Evolutionary conservation across 352 stramenopile species (phyloP).

Genomic region (Phytophthora chlamydospora): DNA sequence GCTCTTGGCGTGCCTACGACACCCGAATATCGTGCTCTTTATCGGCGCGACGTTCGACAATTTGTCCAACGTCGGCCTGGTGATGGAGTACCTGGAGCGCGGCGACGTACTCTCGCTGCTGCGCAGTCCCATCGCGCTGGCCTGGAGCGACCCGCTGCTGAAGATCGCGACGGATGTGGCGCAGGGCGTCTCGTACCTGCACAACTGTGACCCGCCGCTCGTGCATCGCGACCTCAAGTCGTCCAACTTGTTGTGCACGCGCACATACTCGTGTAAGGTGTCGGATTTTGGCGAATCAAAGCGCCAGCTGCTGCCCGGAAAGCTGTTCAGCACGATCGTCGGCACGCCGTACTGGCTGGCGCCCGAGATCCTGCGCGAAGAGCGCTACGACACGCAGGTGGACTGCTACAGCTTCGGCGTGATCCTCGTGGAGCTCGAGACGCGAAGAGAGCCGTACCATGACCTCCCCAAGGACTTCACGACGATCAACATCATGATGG

Average conservation of each 20-base stretch:
- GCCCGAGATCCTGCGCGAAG: slow-evolving; percentile 84
- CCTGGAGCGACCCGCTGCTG: slow-evolving; percentile 77
- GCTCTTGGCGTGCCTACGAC: slow-evolving; percentile 75
- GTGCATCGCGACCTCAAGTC: slow-evolving; percentile 87
- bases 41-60: slow-evolving; percentile 88
- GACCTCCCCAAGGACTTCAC: slow-evolving; percentile 64
- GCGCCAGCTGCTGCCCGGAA: slow-evolving; percentile 47
- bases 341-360: slow-evolving; percentile 89
- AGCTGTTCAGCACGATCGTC: slow-evolving; percentile 76
- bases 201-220: slow-evolving; percentile 80
- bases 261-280: slow-evolving; percentile 82
- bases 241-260: slow-evolving; percentile 76
- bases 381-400: slow-evolving; percentile 82
- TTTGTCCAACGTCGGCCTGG: slow-evolving; percentile 73
- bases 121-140: slow-evolving; percentile 65
- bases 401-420: slow-evolving; percentile 91
- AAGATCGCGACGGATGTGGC: slow-evolving; percentile 88
- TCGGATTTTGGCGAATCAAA: slow-evolving; percentile 86
- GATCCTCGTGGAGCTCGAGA: slow-evolving; percentile 86
- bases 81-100: slow-evolving; percentile 82
- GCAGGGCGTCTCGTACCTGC: slow-evolving; percentile 78
- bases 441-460: slow-evolving; percentile 73
- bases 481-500: slow-evolving; percentile 84
- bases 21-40: slow-evolving; percentile 89
- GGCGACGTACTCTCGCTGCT: slow-evolving; percentile 72